Conservation (phyloP, 345 rosid genomes). For the Lepidium aucheri region DNA sequence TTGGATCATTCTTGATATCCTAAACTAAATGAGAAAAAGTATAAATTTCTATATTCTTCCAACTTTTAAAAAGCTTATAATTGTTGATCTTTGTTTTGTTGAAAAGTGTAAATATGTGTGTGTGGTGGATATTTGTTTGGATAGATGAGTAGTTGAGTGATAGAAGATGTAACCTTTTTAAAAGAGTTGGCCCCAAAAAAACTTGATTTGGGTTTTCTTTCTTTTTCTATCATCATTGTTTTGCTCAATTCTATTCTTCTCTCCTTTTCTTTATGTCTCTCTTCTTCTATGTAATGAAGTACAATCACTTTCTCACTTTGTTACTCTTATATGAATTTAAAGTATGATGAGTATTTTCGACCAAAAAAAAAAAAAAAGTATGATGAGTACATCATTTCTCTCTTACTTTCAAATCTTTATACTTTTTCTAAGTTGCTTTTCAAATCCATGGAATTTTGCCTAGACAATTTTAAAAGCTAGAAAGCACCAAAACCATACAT, state of each 20-base stretch:
- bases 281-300: constrained; percentile 19
- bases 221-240: constrained; percentile 24
- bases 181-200: constrained; percentile 26
- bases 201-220: constrained; percentile 25
- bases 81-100: constrained; percentile 23
- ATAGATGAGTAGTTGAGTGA: constrained; percentile 26
- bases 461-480: background rate
- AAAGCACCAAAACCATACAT: too few relatives aligned
- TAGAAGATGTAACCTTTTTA: constrained; percentile 22
- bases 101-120: constrained; percentile 22
- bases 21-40: constrained; percentile 4
- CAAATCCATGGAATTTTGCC: background rate
- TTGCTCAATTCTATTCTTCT: constrained; percentile 1
- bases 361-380: too few relatives aligned
- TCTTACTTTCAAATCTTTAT: background rate
- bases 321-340: constrained; percentile 15
- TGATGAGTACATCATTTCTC: constrained; percentile 16
- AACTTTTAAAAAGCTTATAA: constrained; percentile 17
- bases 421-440: constrained; percentile 1
- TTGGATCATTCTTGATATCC: constrained; percentile 7
- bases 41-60: background rate
- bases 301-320: constrained; percentile 6
- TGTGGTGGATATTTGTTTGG: constrained; percentile 25
- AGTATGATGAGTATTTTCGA: constrained; percentile 21
- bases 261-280: constrained; percentile 14